phyloP scores from a whole-genome alignment of 2,329 filamentous ascomycete genomes.

The Triangularia verruculosa region DNA sequence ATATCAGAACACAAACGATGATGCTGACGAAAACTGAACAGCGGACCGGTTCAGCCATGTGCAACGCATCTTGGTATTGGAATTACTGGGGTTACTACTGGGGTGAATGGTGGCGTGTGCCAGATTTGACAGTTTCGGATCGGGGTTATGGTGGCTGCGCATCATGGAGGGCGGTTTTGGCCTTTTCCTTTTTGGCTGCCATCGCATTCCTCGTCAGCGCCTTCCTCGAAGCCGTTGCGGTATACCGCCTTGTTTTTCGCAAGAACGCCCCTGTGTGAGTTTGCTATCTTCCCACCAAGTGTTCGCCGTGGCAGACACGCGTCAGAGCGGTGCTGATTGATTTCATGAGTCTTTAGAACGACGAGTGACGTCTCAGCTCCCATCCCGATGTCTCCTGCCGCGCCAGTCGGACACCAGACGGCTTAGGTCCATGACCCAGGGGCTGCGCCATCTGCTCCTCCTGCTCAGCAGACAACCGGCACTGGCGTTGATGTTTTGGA shows the following conservation, averaged over 20 bases:
- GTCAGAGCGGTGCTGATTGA: background rate
- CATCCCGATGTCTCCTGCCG: background rate
- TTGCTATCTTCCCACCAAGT: background rate
- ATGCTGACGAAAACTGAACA: background rate
- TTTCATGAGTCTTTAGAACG: background rate
- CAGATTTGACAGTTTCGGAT: background rate
- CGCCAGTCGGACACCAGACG: background rate
- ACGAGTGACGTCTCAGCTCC: background rate
- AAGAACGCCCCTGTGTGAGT: conserved; percentile 1
- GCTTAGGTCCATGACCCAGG: background rate
- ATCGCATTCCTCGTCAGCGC: conserved; percentile 18
- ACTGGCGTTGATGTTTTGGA: background rate
- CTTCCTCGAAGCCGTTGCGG: conserved; percentile 11
- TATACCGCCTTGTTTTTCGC: background rate
- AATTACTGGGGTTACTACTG: conserved; percentile 25
- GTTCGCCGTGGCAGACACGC: background rate
- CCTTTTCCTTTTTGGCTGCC: conserved; percentile 24
- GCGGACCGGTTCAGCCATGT: conserved; percentile 16
- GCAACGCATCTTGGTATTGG: conserved; percentile 20
- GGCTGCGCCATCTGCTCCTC: background rate
- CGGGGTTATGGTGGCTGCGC: conserved; percentile 12
- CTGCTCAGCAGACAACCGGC: background rate
- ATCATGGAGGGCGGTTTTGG: conserved; percentile 20
- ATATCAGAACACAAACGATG: background rate
- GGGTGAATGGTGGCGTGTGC: conserved; percentile 15